These are phyloP conservation scores for Spathaspora girioi DNA, from an alignment of 805 yeast species.

Conservation along the genomic window DNA sequence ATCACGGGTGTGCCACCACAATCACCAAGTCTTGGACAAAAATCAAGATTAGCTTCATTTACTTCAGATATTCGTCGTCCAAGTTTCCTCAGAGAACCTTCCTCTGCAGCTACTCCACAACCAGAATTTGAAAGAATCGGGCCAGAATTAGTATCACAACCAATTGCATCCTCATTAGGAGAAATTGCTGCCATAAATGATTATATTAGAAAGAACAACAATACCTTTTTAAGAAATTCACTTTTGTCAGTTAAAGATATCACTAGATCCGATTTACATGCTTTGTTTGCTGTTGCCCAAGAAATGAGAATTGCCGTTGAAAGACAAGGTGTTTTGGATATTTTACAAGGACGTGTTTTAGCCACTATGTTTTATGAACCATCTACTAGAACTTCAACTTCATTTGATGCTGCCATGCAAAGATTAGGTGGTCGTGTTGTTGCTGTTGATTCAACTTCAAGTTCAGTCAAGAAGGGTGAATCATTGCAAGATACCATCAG, in stretches of 20 bases:
- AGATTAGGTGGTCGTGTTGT: conserved; percentile 98
- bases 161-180: conserved; percentile 65
- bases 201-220: conserved; percentile 75
- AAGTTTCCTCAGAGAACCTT: conserved; percentile 31
- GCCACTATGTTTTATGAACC: conserved; percentile 98
- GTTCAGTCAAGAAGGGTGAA: conserved; percentile 98
- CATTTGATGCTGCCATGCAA: conserved; percentile 99
- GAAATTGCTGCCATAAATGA: conserved; percentile 78
- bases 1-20: conserved; percentile 31
- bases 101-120: conserved; percentile 19
- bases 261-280: conserved; percentile 83
- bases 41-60: conserved; percentile 31
- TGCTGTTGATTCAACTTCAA: conserved; percentile 75
- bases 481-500: conserved; percentile 95
- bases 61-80: conserved; percentile 31
- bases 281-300: conserved; percentile 93
- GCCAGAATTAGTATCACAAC: conserved; percentile 68
- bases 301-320: conserved; percentile 97
- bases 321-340: conserved; percentile 90
- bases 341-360: conserved; percentile 84
- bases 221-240: conserved; percentile 87
- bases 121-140: conserved; percentile 50
- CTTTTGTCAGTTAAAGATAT: conserved; percentile 86
- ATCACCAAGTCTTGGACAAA: conserved; percentile 31
- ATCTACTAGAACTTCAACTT: conserved; percentile 93